Evolutionary conservation across 2,329 filamentous ascomycete species (phyloP).

Genomic region (Lasiodiplodia sp.): DNA sequence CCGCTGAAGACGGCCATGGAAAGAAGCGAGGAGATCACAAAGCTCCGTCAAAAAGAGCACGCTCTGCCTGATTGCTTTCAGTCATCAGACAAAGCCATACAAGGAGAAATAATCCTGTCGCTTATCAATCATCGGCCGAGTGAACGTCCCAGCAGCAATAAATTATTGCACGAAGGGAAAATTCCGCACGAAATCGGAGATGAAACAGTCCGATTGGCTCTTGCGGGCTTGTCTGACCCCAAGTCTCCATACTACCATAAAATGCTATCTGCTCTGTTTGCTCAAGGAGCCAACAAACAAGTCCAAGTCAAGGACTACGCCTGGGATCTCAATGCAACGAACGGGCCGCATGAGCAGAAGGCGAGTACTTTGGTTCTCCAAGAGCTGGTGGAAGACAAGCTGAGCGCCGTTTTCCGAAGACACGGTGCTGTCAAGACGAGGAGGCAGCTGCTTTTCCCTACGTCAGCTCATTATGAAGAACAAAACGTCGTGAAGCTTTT

Average conservation of each 20-base stretch:
- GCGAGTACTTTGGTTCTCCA: slow-evolving; percentile 71
- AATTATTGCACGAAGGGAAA: slow-evolving; percentile 84
- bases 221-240: slow-evolving; percentile 81
- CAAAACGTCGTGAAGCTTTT: slow-evolving; percentile 78
- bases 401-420: slow-evolving; percentile 81
- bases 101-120: slow-evolving; percentile 79
- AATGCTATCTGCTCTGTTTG: slow-evolving; percentile 85
- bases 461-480: slow-evolving; percentile 76
- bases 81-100: slow-evolving; percentile 69
- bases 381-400: slow-evolving; percentile 74
- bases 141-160: slow-evolving; percentile 80
- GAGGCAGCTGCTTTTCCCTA: slow-evolving; percentile 79
- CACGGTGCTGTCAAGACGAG: slow-evolving; percentile 88
- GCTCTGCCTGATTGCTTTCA: slow-evolving; percentile 76
- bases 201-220: slow-evolving; percentile 83
- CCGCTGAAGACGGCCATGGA: slow-evolving; percentile 69
- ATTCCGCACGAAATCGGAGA: slow-evolving; percentile 92
- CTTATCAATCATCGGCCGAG: slow-evolving; percentile 83
- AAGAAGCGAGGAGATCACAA: slow-evolving; percentile 69
- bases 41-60: slow-evolving; percentile 72
- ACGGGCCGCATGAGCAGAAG: slow-evolving; percentile 42
- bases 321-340: slow-evolving; percentile 53
- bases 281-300: slow-evolving; percentile 72
- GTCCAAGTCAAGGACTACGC: slow-evolving; percentile 77
- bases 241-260: slow-evolving; percentile 89